These are phyloP conservation scores for Isochrysis galbana DNA, from an alignment of 78 protist genomes.

Conservation along the genomic window DNA sequence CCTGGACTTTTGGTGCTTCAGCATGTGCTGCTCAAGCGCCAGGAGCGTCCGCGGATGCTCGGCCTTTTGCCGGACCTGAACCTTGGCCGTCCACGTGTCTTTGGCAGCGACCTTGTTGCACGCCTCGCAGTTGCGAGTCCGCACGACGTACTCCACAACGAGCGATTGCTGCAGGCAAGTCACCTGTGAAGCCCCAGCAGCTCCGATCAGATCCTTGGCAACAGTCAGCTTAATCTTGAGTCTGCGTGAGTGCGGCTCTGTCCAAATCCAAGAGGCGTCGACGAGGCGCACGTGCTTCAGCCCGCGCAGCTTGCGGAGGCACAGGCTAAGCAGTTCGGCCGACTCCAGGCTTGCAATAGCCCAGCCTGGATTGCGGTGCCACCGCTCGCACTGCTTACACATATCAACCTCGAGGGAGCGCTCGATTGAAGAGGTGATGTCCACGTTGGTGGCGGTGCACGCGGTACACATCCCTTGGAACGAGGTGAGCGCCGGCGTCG, in stretches of 20 bases:
- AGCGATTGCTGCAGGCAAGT: conserved; percentile 80
- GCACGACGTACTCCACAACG: conserved; percentile 87
- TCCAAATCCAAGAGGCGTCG: conserved; percentile 98
- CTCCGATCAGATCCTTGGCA: conserved; percentile 86
- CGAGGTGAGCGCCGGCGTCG: no score
- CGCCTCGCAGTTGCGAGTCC: conserved; percentile 76
- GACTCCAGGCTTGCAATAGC: conserved; percentile 74
- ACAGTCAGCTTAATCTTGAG: conserved; percentile 89
- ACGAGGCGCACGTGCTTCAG: conserved; percentile 84
- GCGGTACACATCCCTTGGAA: no score
- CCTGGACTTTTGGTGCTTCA: conserved; percentile 88
- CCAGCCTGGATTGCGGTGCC: background rate
- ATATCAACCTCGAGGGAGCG: no score
- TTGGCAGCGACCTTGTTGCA: conserved; percentile 85
- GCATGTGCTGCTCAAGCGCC: conserved; percentile 94
- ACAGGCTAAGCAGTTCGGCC: conserved; percentile 87
- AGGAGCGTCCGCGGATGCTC: conserved; percentile 93
- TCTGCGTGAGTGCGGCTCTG: conserved; percentile 98
- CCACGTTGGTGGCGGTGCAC: no score
- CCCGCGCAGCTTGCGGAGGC: conserved; percentile 83
- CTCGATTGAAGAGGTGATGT: no score
- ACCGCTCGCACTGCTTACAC: conserved; percentile 83
- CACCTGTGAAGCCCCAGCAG: no score
- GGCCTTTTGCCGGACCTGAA: conserved; percentile 96
- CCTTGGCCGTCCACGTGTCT: conserved; percentile 90